These are phyloP conservation scores for Scutellaria baicalensis DNA, from an alignment of 257 asterid species.

Conservation along the genomic window DNA sequence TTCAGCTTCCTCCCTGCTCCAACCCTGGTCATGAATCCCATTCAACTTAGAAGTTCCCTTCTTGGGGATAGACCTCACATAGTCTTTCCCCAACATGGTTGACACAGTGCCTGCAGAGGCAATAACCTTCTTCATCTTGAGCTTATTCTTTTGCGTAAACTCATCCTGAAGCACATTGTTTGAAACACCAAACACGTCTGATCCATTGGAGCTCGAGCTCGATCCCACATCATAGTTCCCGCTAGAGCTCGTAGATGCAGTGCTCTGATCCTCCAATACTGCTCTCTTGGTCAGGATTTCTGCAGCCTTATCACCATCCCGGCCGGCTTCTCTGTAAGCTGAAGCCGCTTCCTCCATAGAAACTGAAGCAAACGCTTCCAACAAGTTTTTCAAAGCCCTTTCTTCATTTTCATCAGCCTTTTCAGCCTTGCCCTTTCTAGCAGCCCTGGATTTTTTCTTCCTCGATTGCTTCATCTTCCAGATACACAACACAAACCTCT, in stretches of 20 bases:
- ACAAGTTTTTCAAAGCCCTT: constrained; percentile 24
- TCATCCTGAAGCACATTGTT: constrained; percentile 26
- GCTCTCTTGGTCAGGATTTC: constrained; percentile 28
- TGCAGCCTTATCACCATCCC: constrained; percentile 44
- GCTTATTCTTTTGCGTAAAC: constrained; percentile 35
- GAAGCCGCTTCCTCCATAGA: constrained; percentile 49
- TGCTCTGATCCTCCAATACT: constrained; percentile 60
- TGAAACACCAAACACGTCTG: constrained; percentile 33
- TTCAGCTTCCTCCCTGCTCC: constrained; percentile 61
- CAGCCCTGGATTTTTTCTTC: constrained; percentile 54
- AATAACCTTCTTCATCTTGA: constrained; percentile 48
- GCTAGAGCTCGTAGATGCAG: constrained; percentile 59
- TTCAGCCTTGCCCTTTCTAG: constrained; percentile 20
- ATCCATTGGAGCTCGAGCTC: constrained; percentile 44
- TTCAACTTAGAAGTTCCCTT: constrained; percentile 39
- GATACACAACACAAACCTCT: not conserved
- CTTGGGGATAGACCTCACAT: constrained; percentile 64
- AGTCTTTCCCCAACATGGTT: constrained; percentile 69
- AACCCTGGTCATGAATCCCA: constrained; percentile 27
- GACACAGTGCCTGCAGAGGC: constrained; percentile 83
- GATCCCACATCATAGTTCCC: constrained; percentile 44
- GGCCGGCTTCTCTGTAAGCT: constrained; percentile 40
- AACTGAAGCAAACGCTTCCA: constrained; percentile 39
- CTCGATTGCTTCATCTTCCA: constrained; percentile 44
- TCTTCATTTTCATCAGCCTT: constrained; percentile 14